Evolutionary conservation across 2,329 filamentous ascomycete species (phyloP), one percentile per base, ranked within the genome.

Genomic region (Trichoderma harzianum): DNA sequence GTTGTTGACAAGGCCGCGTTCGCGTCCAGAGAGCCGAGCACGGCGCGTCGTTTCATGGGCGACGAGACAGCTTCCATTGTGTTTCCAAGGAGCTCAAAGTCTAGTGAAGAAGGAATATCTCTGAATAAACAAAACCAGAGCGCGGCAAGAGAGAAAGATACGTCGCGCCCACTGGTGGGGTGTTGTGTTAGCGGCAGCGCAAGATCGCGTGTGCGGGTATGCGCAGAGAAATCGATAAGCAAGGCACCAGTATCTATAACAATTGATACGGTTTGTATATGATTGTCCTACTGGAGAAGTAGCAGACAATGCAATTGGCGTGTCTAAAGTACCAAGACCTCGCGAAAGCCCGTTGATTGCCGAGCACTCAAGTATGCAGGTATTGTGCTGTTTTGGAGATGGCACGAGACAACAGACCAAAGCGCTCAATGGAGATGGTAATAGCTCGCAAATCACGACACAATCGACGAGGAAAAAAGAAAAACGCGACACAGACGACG

Each of bases 41-140:
- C 84, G 82, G 83, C 84, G 83, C 85, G 85, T 83, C 84, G 80
- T 77, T 85, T 86, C 47, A 77, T 74, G 12, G 84, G 84, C 60
- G 82, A 82, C 55, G 81, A 60, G 34, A 16, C 53, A 28, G 73
- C 39, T 43, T 72, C 57, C 70, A 72, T 72, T 62, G 53, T n/a
- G 18, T 62, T n/a, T 10, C 5, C 28, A 51, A 30, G 10, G 11
- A 16, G 16, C 24, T 8, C 36, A 43, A 16, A 58, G 6, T 14
- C 12, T 11, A 10, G 26, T 12, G 14, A 7, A 34, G 30, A 61
- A 6, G 5, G 34, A 61, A 30, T 47, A 47, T 47, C 3, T 47
- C 43, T 47, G 43, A 8, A 68, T 43, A 24, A 43, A 10, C 16
- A 18, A 32, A 24, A 4, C 28, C 11, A 58, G 16, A 21, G 57